phyloP scores from a whole-genome alignment of 179 eudicot species.

The Amaranthus tricolor region DNA sequence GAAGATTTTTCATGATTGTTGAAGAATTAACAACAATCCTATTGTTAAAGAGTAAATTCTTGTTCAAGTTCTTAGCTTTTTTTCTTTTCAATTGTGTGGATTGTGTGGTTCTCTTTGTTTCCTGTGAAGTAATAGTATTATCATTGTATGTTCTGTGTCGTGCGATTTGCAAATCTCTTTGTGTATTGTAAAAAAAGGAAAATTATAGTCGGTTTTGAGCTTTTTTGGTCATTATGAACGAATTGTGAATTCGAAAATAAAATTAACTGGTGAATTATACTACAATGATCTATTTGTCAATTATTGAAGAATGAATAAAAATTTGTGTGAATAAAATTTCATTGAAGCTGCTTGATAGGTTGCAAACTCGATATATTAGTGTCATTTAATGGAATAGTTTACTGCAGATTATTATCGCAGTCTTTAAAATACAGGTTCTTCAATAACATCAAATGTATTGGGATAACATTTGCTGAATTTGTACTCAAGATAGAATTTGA shows the following conservation, averaged over 20 bases:
- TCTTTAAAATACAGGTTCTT: neutral
- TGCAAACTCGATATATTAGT: neutral
- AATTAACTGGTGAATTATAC: no score
- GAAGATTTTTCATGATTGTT: slow-evolving; percentile 20
- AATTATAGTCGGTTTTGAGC: no score
- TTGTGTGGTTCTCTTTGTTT: neutral
- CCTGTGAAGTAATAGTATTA: neutral
- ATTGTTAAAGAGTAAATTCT: neutral
- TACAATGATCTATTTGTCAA: no score
- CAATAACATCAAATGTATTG: neutral
- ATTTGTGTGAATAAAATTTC: neutral
- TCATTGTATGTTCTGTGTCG: neutral
- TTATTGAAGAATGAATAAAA: no score
- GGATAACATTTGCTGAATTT: neutral
- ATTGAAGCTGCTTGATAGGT: neutral
- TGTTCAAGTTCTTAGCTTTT: neutral
- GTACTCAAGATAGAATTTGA: neutral
- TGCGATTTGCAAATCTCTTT: no score
- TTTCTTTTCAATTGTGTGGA: neutral
- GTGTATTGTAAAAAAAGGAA: no score
- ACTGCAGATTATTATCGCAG: neutral
- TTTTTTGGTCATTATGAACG: no score
- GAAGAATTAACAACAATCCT: neutral
- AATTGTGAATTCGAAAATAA: no score
- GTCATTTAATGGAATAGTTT: neutral